Conservation (phyloP, 78 protist species). For the Corallochytrium limacisporum region DNA sequence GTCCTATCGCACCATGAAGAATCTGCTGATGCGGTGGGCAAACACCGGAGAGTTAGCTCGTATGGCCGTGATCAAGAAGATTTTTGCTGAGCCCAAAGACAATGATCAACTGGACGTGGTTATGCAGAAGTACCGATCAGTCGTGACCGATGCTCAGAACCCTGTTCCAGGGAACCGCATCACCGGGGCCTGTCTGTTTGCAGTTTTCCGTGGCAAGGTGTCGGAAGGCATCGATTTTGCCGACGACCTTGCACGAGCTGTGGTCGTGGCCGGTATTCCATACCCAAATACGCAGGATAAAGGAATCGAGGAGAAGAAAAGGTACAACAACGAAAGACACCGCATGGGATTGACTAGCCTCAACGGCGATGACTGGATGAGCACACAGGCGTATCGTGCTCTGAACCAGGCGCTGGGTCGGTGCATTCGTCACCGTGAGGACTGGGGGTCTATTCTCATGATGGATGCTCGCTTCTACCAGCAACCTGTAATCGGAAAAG, state of each 20-base stretch:
- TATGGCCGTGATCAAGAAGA: neutral
- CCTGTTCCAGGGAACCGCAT: neutral
- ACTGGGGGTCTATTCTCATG: conserved; percentile 37
- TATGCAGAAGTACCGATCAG: neutral
- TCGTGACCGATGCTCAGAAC: too few species aligned
- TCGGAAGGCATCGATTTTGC: conserved; percentile 41
- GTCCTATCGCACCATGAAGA: conserved; percentile 16
- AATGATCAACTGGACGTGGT: neutral
- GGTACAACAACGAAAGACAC: too few species aligned
- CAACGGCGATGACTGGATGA: too few species aligned
- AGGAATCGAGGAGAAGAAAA: too few species aligned
- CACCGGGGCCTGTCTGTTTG: conserved; percentile 27
- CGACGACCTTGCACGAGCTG: conserved; percentile 36
- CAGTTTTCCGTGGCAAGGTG: conserved; percentile 47
- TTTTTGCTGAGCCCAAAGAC: neutral
- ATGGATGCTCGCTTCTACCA: conserved; percentile 38
- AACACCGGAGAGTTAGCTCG: neutral
- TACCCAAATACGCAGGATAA: conserved; percentile 28
- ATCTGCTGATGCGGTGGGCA: neutral
- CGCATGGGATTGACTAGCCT: too few species aligned
- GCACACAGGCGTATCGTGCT: conserved; percentile 47
- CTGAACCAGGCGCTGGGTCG: conserved; percentile 54
- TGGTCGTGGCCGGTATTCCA: conserved; percentile 48
- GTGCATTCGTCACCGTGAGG: conserved; percentile 33
- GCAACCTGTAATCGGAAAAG: too few species aligned